Percentiles rank a stretch among this genome's conserved stretches.
Evolutionary conservation across 1,139 yeast species (phyloP).

Genomic region (Protomyces inundatus): DNA sequence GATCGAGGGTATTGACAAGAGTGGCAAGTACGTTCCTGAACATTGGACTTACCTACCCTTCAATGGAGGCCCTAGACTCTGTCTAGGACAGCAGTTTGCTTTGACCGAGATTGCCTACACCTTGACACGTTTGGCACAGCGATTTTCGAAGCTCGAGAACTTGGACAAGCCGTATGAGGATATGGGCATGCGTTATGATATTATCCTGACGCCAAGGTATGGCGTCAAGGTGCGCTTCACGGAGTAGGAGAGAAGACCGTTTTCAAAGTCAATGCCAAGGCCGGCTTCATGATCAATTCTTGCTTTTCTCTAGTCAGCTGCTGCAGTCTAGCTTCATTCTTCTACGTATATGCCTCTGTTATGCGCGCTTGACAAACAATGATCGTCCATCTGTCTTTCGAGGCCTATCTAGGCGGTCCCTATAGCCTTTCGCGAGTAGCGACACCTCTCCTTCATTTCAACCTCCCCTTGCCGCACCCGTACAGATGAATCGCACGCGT

Average conservation of each 20-base stretch:
- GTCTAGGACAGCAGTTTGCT: conserved; percentile 58
- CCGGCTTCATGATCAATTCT: too few relatives aligned
- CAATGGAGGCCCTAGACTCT: conserved; percentile 59
- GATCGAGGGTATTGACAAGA: conserved; percentile 35
- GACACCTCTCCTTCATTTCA: too few relatives aligned
- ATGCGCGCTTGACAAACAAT: too few relatives aligned
- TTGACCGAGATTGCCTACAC: conserved; percentile 22
- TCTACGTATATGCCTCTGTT: too few relatives aligned
- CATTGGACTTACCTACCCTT: conserved; percentile 35
- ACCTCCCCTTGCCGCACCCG: too few relatives aligned
- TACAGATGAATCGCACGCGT: too few relatives aligned
- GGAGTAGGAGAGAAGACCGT: neutral
- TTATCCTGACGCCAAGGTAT: conserved; percentile 11
- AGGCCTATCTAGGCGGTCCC: too few relatives aligned
- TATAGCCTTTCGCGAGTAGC: too few relatives aligned
- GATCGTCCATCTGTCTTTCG: too few relatives aligned
- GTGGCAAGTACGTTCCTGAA: conserved; percentile 16
- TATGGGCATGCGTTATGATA: conserved; percentile 13
- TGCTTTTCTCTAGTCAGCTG: too few relatives aligned
- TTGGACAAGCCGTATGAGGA: conserved; percentile 8
- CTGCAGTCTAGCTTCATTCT: too few relatives aligned
- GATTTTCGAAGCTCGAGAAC: conserved; percentile 13
- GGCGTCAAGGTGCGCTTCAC: conserved; percentile 12
- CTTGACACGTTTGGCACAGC: conserved; percentile 8
- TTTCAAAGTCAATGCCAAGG: too few relatives aligned